Conservation (phyloP, 2,329 filamentous ascomycete genomes). For the Aspergillus ruber region DNA sequence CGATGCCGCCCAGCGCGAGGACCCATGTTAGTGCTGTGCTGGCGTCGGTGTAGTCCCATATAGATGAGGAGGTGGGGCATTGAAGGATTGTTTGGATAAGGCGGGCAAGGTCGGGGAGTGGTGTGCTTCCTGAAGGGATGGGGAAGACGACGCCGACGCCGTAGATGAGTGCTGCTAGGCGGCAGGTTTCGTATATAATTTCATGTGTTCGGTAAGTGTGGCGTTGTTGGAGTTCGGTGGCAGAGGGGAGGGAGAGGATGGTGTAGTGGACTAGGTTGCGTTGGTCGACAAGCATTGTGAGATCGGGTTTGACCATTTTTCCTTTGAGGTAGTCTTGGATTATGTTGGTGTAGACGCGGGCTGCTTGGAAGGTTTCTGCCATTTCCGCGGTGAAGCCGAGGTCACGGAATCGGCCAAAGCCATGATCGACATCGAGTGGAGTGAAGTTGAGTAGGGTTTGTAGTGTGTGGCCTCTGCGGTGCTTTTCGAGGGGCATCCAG, state of each 20-base stretch:
- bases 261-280: conserved; percentile 35
- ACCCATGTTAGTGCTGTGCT: conserved; percentile 30
- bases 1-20: conserved; percentile 33
- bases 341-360: conserved; percentile 24
- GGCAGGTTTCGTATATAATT: conserved; percentile 29
- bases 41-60: conserved; percentile 22
- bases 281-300: conserved; percentile 27
- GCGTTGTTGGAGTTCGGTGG: conserved; percentile 12
- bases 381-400: conserved; percentile 24
- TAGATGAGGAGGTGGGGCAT: conserved; percentile 10
- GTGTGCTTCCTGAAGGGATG: conserved; percentile 31
- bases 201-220: conserved; percentile 15
- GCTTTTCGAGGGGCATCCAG: conserved; percentile 19
- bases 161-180: conserved; percentile 31
- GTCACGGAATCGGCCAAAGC: conserved; percentile 16
- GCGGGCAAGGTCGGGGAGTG: conserved; percentile 23
- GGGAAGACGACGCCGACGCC: conserved; percentile 35
- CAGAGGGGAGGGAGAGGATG: conserved; percentile 26
- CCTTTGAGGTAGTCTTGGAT: conserved; percentile 18
- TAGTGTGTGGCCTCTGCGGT: conserved; percentile 13
- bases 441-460: conserved; percentile 22
- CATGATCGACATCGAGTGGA: conserved; percentile 17
- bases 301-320: conserved; percentile 10
- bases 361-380: conserved; percentile 25
- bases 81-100: conserved; percentile 21